Percentiles rank a stretch among this genome's conserved stretches.
Conservation (phyloP, 441 rosid genomes). For the Raphanus hybrid region DNA sequence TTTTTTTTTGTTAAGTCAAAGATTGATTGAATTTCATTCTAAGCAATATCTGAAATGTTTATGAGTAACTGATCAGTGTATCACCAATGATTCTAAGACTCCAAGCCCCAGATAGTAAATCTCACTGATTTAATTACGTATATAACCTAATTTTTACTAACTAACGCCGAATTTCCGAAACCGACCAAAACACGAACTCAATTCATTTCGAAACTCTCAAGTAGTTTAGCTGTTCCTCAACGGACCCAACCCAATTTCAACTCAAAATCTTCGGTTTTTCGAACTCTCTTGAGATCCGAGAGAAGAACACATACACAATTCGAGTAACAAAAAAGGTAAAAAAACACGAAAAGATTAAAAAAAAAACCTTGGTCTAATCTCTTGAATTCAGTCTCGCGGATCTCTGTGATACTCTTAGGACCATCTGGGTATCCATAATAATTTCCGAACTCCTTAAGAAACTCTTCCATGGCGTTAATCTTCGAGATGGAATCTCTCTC, state of each 20-base stretch:
- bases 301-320: neutral
- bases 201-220: neutral
- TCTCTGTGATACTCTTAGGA: constrained; percentile 66
- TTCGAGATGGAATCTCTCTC: neutral
- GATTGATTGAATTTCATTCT: neutral
- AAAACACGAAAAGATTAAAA: neutral
- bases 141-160: neutral
- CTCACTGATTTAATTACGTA: neutral
- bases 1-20: too few relatives aligned
- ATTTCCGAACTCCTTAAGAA: constrained; percentile 68
- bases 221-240: constrained; percentile 2
- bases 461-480: constrained; percentile 52
- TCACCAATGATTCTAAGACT: neutral
- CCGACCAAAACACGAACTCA: constrained; percentile 17
- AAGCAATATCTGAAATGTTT: neutral
- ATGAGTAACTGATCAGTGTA: constrained; percentile 24
- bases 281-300: constrained; percentile 9
- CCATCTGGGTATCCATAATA: constrained; percentile 85
- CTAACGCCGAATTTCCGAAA: neutral
- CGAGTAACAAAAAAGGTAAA: neutral
- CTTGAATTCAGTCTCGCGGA: constrained; percentile 84
- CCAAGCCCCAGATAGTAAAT: too few relatives aligned
- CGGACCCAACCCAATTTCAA: constrained; percentile 12
- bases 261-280: neutral
- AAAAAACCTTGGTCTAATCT: constrained; percentile 65